Conservation (phyloP, 441 rosid species). For the Pelargonium cotyledonis region DNA sequence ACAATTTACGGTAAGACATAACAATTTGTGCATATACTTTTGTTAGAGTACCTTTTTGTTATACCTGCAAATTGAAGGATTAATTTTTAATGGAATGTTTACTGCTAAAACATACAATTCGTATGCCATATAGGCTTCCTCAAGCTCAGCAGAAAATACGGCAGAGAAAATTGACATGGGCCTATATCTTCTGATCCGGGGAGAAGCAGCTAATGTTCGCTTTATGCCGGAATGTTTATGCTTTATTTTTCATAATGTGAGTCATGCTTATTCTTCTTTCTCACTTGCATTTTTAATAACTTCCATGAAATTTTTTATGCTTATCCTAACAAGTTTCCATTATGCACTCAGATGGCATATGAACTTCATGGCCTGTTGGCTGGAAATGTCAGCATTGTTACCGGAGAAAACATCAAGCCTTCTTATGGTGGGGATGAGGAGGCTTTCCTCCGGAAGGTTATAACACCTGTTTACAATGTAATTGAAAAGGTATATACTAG, state of each 20-base stretch:
- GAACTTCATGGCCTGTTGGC: slow-evolving; percentile 98
- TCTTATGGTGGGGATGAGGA: slow-evolving; percentile 98
- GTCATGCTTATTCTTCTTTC: slow-evolving; percentile 15
- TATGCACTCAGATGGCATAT: slow-evolving; percentile 83
- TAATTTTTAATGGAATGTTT: background rate
- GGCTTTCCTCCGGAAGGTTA: slow-evolving; percentile 88
- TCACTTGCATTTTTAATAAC: background rate
- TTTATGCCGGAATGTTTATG: too few species aligned
- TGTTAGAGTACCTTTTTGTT: background rate
- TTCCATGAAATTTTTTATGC: background rate
- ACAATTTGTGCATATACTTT: too few species aligned
- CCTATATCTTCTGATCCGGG: too few species aligned
- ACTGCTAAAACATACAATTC: slow-evolving; percentile 11
- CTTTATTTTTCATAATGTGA: slow-evolving; percentile 92
- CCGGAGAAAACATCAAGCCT: slow-evolving; percentile 97
- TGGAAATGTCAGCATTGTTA: slow-evolving; percentile 96
- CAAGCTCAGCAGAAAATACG: slow-evolving; percentile 84
- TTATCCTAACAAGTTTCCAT: slow-evolving; percentile 3
- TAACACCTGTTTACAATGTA: slow-evolving; percentile 78
- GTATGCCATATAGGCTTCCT: slow-evolving; percentile 58
- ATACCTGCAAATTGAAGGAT: background rate
- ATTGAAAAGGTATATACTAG: slow-evolving; percentile 56
- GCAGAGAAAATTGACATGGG: slow-evolving; percentile 26
- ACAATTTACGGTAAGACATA: slow-evolving; percentile 66
- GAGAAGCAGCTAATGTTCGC: too few species aligned